Base-by-base conservation (phyloP, 2,329 filamentous ascomycete species). In the Fulvia fulva region DNA sequence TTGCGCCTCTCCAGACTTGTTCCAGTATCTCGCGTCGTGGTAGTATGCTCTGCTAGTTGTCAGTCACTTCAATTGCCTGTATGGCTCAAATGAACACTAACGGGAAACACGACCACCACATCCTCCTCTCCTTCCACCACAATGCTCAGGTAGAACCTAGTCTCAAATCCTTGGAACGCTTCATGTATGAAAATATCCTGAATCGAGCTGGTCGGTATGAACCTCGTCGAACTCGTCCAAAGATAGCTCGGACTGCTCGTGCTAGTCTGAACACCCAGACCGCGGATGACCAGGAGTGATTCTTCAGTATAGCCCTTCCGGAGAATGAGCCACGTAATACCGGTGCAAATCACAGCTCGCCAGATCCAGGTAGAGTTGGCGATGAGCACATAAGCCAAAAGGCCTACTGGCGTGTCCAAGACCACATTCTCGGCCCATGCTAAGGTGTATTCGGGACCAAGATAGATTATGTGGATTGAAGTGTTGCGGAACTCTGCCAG, bases 111-210 rank as follows among this genome's bases (percentile, higher is more conserved):
- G n/a, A 99, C 93, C 0, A 97, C 89, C 4, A 96, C 83, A 64
- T 94, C 87, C 55, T 87, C 83, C 75, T 97, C 93, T 1, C 87
- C 91, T 66, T 95, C 89, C 19, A 97, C 91, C 54, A 97, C 88
- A 28, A 97, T 89, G 4, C 90, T 85, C 8, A 99, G 78, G 70
- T 96, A 97, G 70, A 93, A 96, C 43, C 87, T 80, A 34, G 97
- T 91, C 75, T 92, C 90, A 69, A 97, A 96, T 0, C 92, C 92
- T 57, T 85, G 85, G 75, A 97, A 97, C 3, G 92, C 94, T 78
- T 99, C 94, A 72, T 97, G 91, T 52, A 99, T 89, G 55, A 97
- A 85, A 57, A 99, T 87, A 72, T 99, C 94, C 71, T 90, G 90
- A 58, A 99, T 95, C 75, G 90, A 87, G 46, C 88, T 89, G 0